Conservation (phyloP, 768 basidiomycete species). For the Termitomyces sp. region DNA sequence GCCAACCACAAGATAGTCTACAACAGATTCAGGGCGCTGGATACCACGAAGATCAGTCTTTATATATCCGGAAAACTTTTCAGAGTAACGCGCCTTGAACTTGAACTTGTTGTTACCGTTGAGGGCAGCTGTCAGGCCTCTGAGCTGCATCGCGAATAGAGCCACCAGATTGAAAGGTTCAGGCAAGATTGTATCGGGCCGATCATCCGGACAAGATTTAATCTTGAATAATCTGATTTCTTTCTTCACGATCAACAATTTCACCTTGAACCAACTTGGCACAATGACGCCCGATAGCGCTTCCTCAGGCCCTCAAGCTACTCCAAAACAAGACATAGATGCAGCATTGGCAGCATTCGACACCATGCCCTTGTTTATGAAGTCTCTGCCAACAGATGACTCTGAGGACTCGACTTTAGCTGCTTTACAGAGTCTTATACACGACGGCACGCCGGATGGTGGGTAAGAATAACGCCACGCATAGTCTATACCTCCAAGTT, state of each 20-base stretch:
- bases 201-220: not conserved
- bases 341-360: conserved; percentile 46
- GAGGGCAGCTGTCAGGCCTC: conserved; percentile 52
- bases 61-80: not conserved
- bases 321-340: conserved; percentile 25
- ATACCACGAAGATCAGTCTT: not conserved
- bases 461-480: conserved; percentile 29
- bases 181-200: not conserved
- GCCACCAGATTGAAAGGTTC: not conserved
- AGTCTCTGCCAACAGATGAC: conserved; percentile 68
- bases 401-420: conserved; percentile 61
- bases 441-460: conserved; percentile 96
- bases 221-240: conserved; percentile 3
- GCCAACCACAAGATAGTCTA: conserved; percentile 86
- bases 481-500: not conserved
- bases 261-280: not conserved
- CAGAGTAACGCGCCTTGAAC: conserved; percentile 46
- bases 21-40: conserved; percentile 59
- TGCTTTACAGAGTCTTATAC: conserved; percentile 78
- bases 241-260: not conserved
- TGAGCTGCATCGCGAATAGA: conserved; percentile 27
- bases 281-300: conserved; percentile 17
- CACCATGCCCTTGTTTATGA: conserved; percentile 89
- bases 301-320: conserved; percentile 29
- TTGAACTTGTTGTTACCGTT: conserved; percentile 54